A percentile compares a stretch with the other conserved stretches of the same genome.
phyloP scores from a whole-genome alignment of 2,329 filamentous ascomycete genomes.

The Penicillium sp. region DNA sequence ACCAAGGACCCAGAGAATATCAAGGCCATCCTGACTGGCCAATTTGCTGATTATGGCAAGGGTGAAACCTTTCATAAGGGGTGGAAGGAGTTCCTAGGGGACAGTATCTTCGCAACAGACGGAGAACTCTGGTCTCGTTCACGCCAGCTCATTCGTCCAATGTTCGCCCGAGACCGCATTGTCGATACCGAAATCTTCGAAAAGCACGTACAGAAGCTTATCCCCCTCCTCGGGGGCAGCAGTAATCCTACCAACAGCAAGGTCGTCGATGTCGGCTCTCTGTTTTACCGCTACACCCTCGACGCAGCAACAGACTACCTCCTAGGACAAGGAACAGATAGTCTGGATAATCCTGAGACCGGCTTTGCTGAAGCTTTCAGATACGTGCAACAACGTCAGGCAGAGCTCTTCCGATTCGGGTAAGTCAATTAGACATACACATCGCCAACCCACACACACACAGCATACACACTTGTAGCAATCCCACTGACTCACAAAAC shows the following conservation, averaged over 20 bases:
- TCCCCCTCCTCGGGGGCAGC: constrained; percentile 64
- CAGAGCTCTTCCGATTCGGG: constrained; percentile 65
- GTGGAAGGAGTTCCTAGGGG: constrained; percentile 79
- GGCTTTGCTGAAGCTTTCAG: constrained; percentile 80
- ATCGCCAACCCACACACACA: not conserved
- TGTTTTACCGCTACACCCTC: constrained; percentile 81
- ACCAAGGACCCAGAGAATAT: constrained; percentile 87
- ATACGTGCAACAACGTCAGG: constrained; percentile 74
- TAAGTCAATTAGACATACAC: constrained; percentile 32
- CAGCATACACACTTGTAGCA: not conserved
- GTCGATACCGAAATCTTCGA: constrained; percentile 84
- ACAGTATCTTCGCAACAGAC: constrained; percentile 82
- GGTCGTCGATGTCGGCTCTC: constrained; percentile 69
- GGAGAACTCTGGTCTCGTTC: constrained; percentile 76
- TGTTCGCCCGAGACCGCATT: constrained; percentile 83
- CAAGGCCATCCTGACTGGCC: constrained; percentile 84
- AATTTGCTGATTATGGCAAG: constrained; percentile 86
- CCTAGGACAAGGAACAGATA: constrained; percentile 72
- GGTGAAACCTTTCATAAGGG: constrained; percentile 70
- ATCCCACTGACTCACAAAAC: constrained; percentile 2
- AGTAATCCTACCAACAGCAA: constrained; percentile 25
- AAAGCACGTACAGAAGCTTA: constrained; percentile 71
- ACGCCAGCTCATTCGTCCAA: constrained; percentile 80
- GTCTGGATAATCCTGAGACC: constrained; percentile 60
- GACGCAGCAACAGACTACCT: constrained; percentile 87